phyloP scores from a whole-genome alignment of 2,329 filamentous ascomycete genomes.

The Penicillium sp. region DNA sequence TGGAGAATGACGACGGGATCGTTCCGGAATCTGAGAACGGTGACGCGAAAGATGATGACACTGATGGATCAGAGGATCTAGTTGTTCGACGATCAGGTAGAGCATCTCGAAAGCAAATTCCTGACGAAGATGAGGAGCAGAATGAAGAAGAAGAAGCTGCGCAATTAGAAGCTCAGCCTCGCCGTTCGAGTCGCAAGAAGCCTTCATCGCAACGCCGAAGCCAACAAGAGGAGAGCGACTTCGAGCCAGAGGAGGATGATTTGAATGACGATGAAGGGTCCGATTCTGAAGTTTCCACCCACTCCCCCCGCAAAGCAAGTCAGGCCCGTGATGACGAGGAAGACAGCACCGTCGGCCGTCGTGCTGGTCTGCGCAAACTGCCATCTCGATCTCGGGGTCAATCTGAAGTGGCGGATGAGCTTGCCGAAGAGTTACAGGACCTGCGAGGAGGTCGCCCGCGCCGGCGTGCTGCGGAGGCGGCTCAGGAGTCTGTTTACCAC shows the following conservation, averaged over 20 bases:
- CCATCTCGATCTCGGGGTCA: conserved; percentile 43
- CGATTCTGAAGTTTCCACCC: conserved; percentile 46
- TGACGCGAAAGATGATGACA: conserved; percentile 32
- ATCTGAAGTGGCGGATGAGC: conserved; percentile 49
- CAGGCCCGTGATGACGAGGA: conserved; percentile 44
- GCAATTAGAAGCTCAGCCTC: conserved; percentile 28
- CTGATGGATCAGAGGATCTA: conserved; percentile 51
- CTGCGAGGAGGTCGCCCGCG: conserved; percentile 45
- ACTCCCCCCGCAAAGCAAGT: conserved; percentile 38
- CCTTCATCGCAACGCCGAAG: conserved; percentile 42
- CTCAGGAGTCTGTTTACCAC: conserved; percentile 35
- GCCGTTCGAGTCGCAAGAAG: conserved; percentile 39
- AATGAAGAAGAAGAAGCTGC: conserved; percentile 30
- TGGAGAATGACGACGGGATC: conserved; percentile 33
- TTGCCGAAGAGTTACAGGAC: conserved; percentile 54
- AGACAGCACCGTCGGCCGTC: conserved; percentile 45
- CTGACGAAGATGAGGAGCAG: conserved; percentile 26
- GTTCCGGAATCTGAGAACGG: conserved; percentile 41
- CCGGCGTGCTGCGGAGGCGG: conserved; percentile 31
- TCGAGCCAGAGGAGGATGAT: conserved; percentile 55
- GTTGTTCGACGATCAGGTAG: conserved; percentile 43
- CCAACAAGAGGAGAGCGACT: conserved; percentile 58
- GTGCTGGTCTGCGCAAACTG: conserved; percentile 49
- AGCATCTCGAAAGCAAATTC: conserved; percentile 21
- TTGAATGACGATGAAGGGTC: conserved; percentile 49